Evolutionary conservation across 1,284 basidiomycete genomes (phyloP), one percentile per base, ranked within the genome.

Genomic region (Moniliella sp.): DNA sequence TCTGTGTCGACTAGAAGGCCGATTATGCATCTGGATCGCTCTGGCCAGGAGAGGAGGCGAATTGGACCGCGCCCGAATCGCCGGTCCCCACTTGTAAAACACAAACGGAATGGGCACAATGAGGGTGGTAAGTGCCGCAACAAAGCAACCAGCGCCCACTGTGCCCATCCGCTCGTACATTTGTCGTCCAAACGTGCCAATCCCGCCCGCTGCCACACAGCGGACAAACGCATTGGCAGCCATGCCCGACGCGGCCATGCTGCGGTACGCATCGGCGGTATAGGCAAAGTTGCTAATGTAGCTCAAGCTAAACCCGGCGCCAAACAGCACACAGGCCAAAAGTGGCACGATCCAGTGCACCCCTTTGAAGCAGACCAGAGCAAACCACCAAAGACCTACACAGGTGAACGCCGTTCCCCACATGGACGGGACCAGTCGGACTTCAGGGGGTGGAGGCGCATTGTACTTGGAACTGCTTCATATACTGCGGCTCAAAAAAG

Each of bases 261-360:
- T 41, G 4, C 25, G 15, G 37, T 27, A 41, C 4, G 23, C 13
- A n/a, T 17, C 23, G 4, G 25, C 26, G 1, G 35, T 37, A 15
- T 31, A 41, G n/a, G 39, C 25, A 41, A n/a, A 41, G 29, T 37
- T 34, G 31, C 25, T 28, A n/a, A 31, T 27, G 25, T 34, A 41
- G 15, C 14, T 5, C 1, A 33, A 15, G 15, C n/a, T 8, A 1
- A 16, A 13, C n/a, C 31, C 31, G 2, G 29, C n/a, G 1, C 72
- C 73, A 1, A 76, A 77, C 42, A 76, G 76, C 0, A 76, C 76
- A 30, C 80, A 66, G 62, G 73, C 72, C 56, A 73, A 76, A 1
- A 80, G n/a, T n/a, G n/a, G n/a, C n/a, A n/a, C n/a, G n/a, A n/a
- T n/a, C n/a, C n/a, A n/a, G n/a, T n/a, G n/a, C n/a, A n/a, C n/a